Conservation (phyloP, 352 stramenopile species). For the Saprolegnia parasitica region DNA sequence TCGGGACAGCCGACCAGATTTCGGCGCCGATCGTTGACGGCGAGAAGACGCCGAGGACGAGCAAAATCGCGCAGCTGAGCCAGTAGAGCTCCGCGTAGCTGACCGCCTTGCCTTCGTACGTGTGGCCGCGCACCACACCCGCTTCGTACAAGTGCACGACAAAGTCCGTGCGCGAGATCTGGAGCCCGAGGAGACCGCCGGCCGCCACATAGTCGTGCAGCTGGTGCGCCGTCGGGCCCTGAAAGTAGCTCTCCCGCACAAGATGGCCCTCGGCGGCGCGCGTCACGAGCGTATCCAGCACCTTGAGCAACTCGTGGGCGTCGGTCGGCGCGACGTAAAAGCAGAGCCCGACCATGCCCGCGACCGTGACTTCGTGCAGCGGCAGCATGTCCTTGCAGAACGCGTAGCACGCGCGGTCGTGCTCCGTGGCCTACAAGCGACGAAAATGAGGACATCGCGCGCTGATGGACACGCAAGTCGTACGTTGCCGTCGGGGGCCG, state of each 20-base stretch:
- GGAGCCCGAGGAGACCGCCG: slow-evolving; percentile 63
- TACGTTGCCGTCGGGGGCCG: slow-evolving; percentile 68
- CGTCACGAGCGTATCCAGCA: slow-evolving; percentile 71
- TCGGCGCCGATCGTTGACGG: slow-evolving; percentile 69
- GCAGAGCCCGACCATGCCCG: slow-evolving; percentile 52
- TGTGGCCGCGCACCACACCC: slow-evolving; percentile 36
- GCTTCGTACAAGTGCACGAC: slow-evolving; percentile 56
- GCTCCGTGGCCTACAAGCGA: slow-evolving; percentile 52
- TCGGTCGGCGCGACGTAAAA: slow-evolving; percentile 55
- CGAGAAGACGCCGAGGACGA: slow-evolving; percentile 67
- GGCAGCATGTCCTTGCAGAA: slow-evolving; percentile 80
- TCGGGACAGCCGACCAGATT: slow-evolving; percentile 70
- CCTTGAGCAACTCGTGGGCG: slow-evolving; percentile 64
- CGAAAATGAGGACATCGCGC: no score
- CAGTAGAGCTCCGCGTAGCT: slow-evolving; percentile 76
- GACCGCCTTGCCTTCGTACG: slow-evolving; percentile 49
- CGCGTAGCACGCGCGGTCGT: slow-evolving; percentile 79
- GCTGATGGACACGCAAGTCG: no score
- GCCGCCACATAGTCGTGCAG: slow-evolving; percentile 47
- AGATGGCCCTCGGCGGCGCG: slow-evolving; percentile 73
- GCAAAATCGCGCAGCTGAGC: slow-evolving; percentile 78
- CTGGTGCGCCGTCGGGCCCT: slow-evolving; percentile 45
- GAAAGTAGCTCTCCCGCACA: slow-evolving; percentile 62
- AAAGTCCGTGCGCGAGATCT: slow-evolving; percentile 55
- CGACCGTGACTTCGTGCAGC: slow-evolving; percentile 66